Percentiles rank a stretch among this genome's conserved stretches.
Evolutionary conservation across 176 grass and related monocot genomes (phyloP).

Genomic region (Hordeum marinum): DNA sequence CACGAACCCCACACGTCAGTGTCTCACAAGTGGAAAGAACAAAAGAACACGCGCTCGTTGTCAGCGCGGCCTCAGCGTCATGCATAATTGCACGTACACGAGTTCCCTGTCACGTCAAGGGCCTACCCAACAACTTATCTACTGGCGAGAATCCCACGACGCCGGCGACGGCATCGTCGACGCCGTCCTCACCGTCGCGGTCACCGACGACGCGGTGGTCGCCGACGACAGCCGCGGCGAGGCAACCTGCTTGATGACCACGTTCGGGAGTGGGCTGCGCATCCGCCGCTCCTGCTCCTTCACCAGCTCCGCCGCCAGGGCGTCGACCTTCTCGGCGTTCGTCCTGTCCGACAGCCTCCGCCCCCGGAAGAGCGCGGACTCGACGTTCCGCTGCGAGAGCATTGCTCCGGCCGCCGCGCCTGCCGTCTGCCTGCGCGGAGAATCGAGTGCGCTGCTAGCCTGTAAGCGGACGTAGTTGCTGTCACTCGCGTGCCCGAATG

Average conservation of each 20-base stretch:
- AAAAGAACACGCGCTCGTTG: conserved; percentile 6
- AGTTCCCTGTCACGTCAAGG: neutral
- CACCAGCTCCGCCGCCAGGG: conserved; percentile 44
- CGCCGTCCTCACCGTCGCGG: conserved; percentile 18
- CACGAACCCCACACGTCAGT: neutral
- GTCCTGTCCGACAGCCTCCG: conserved; percentile 47
- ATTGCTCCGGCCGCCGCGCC: conserved; percentile 22
- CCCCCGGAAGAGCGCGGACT: conserved; percentile 58
- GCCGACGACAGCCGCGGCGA: conserved; percentile 54
- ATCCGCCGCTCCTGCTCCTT: conserved; percentile 60
- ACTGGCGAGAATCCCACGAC: conserved; percentile 32
- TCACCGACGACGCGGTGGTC: conserved; percentile 30
- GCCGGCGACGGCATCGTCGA: conserved; percentile 42
- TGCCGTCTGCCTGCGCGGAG: neutral
- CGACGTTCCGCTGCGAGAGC: conserved; percentile 57
- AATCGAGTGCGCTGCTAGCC: neutral
- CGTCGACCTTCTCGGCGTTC: conserved; percentile 57
- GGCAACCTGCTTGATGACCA: conserved; percentile 49
- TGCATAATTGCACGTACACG: neutral
- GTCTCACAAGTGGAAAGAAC: neutral
- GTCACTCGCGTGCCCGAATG: conserved; percentile 38
- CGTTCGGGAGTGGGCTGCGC: conserved; percentile 42
- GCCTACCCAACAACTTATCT: neutral
- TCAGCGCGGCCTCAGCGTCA: neutral
- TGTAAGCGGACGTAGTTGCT: conserved; percentile 56